These are phyloP conservation scores for Eucalyptus decipiens DNA, from an alignment of 345 rosid genomes.

Conservation along the genomic window DNA sequence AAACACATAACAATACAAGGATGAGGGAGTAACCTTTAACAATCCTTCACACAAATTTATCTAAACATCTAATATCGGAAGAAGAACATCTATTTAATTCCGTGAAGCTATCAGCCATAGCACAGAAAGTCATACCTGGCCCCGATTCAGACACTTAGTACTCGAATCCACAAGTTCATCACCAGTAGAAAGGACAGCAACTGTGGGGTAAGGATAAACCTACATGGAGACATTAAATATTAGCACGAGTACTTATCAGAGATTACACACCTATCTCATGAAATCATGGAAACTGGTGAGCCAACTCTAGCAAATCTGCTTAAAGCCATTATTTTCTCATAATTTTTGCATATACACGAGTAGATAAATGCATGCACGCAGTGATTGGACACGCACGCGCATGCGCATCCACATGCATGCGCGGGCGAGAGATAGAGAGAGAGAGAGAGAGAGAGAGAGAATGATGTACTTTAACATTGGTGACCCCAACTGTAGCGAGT, in stretches of 20 bases:
- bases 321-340: too few relatives aligned
- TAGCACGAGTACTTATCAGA: neutral
- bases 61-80: neutral
- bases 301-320: neutral
- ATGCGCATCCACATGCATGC: too few relatives aligned
- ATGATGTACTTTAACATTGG: slow-evolving; percentile 58
- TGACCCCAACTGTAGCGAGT: slow-evolving; percentile 79
- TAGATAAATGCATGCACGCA: neutral
- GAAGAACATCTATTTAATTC: neutral
- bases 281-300: neutral
- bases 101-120: neutral
- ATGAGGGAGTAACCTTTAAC: neutral
- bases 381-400: too few relatives aligned
- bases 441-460: neutral
- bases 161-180: slow-evolving; percentile 89
- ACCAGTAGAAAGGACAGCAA: slow-evolving; percentile 93
- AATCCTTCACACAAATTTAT: neutral
- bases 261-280: neutral
- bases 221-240: slow-evolving; percentile 5
- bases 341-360: neutral
- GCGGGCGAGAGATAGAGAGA: too few relatives aligned
- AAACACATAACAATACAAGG: neutral
- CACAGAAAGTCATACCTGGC: slow-evolving; percentile 49
- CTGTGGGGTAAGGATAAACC: slow-evolving; percentile 71
- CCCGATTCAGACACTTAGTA: slow-evolving; percentile 42